Conservation (phyloP, 2,329 filamentous ascomycete species). For the Monosporascus ibericus region DNA sequence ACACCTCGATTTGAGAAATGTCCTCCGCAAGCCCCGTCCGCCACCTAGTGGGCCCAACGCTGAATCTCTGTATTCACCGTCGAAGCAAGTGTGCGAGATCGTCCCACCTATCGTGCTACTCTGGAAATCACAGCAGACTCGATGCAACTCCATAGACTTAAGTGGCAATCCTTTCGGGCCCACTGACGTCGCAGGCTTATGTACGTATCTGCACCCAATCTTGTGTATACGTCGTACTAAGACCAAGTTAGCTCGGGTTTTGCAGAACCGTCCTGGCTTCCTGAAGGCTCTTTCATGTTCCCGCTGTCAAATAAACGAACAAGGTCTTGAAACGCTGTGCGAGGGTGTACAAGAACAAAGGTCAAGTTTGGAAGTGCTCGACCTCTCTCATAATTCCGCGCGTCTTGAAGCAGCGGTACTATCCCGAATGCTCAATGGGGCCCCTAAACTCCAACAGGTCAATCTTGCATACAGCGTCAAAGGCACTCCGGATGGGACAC, state of each 20-base stretch:
- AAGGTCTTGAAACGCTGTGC: conserved; percentile 42
- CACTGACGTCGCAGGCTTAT: conserved; percentile 42
- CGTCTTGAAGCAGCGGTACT: conserved; percentile 43
- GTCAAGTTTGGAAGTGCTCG: conserved; percentile 39
- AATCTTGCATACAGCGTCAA: conserved; percentile 47
- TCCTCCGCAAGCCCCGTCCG: conserved; percentile 20
- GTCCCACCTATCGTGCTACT: conserved; percentile 44
- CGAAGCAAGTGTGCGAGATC: conserved; percentile 30
- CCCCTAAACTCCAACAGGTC: conserved; percentile 39
- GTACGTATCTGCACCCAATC: conserved; percentile 24
- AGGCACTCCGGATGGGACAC: conserved; percentile 35
- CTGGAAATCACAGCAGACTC: conserved; percentile 37
- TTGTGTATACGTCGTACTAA: conserved; percentile 1
- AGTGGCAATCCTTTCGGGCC: conserved; percentile 42
- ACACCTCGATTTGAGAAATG: conserved; percentile 47
- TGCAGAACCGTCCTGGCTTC: conserved; percentile 27
- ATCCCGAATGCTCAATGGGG: conserved; percentile 36
- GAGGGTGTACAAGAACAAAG: conserved; percentile 39
- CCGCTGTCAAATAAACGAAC: conserved; percentile 44
- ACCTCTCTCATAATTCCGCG: conserved; percentile 48
- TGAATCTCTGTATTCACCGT: conserved; percentile 1
- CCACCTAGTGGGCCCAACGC: conserved; percentile 12
- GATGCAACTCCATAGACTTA: conserved; percentile 46
- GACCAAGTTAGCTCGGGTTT: conserved; percentile 14
- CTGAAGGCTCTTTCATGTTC: conserved; percentile 45